Evolutionary conservation across 345 rosid species (phyloP).

Genomic region (Brassica napus): DNA sequence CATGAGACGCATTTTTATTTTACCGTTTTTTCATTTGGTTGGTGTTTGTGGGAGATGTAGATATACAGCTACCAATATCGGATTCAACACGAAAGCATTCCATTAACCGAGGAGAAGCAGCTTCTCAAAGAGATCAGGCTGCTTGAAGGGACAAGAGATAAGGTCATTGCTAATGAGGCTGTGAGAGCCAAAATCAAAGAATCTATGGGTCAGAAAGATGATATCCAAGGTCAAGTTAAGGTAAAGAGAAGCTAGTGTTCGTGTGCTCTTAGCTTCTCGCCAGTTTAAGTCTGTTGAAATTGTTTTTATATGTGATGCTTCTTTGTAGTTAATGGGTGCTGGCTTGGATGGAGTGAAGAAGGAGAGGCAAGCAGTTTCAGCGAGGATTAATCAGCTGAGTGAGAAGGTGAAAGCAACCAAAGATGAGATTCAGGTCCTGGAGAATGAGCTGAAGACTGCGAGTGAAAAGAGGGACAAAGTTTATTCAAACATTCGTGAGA

Average conservation of each 20-base stretch:
- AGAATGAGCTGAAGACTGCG: conserved; percentile 50
- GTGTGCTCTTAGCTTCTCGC: neutral
- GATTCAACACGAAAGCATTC: conserved; percentile 82
- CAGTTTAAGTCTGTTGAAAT: too few relatives aligned
- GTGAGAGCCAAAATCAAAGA: conserved; percentile 70
- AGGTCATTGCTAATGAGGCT: conserved; percentile 73
- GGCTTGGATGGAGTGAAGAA: conserved; percentile 78
- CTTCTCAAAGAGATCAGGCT: conserved; percentile 71
- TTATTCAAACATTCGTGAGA: conserved; percentile 47
- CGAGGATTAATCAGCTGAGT: conserved; percentile 51
- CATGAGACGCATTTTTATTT: neutral
- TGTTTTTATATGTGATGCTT: neutral
- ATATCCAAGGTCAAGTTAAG: conserved; percentile 80
- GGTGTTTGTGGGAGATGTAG: conserved; percentile 38
- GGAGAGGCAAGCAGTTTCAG: conserved; percentile 64
- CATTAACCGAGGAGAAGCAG: conserved; percentile 85
- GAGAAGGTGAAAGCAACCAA: conserved; percentile 50
- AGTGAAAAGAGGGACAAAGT: conserved; percentile 58
- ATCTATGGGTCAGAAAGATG: conserved; percentile 75
- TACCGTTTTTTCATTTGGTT: conserved; percentile 6
- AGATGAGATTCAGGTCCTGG: conserved; percentile 49
- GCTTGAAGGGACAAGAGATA: conserved; percentile 80
- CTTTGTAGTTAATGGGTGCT: conserved; percentile 64
- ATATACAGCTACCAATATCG: conserved; percentile 64
- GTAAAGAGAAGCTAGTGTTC: conserved; percentile 43